Conservation (phyloP, 805 yeast genomes). For the Hanseniaspora nectarophila region DNA sequence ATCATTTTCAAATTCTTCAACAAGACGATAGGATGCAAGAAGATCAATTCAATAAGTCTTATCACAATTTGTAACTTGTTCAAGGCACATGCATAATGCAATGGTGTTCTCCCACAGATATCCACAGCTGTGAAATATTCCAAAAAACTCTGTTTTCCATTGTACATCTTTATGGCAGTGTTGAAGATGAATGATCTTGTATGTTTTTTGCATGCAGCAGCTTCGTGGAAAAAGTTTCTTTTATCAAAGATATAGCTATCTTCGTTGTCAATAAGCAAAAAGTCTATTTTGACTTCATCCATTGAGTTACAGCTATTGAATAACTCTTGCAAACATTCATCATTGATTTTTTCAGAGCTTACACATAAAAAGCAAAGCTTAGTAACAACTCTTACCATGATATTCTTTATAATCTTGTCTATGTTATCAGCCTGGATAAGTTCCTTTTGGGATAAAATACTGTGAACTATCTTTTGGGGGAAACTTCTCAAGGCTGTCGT, state of each 20-base stretch:
- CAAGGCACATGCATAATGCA: constrained; percentile 71
- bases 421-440: constrained; percentile 19
- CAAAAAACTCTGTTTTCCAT: constrained; percentile 20
- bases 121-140: constrained; percentile 38
- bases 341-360: constrained; percentile 45
- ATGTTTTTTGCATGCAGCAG: constrained; percentile 28
- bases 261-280: constrained; percentile 51
- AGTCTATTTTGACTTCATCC: constrained; percentile 36
- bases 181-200: constrained; percentile 25
- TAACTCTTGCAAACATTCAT: constrained; percentile 39
- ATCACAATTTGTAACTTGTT: constrained; percentile 37
- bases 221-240: constrained; percentile 67
- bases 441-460: constrained; percentile 14
- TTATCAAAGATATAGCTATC: constrained; percentile 38
- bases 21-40: constrained; percentile 1
- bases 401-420: constrained; percentile 20
- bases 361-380: constrained; percentile 63
- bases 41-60: constrained; percentile 1
- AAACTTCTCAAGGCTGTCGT: constrained; percentile 20
- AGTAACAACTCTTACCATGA: constrained; percentile 35
- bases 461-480: constrained; percentile 19
- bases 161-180: constrained; percentile 18
- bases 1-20: constrained; percentile 30
- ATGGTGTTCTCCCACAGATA: constrained; percentile 63
- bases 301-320: constrained; percentile 28